Evolutionary conservation across 208 protist genomes (phyloP), one percentile per base, ranked within the genome.

Genomic region (Strigomonas oncopelti): DNA sequence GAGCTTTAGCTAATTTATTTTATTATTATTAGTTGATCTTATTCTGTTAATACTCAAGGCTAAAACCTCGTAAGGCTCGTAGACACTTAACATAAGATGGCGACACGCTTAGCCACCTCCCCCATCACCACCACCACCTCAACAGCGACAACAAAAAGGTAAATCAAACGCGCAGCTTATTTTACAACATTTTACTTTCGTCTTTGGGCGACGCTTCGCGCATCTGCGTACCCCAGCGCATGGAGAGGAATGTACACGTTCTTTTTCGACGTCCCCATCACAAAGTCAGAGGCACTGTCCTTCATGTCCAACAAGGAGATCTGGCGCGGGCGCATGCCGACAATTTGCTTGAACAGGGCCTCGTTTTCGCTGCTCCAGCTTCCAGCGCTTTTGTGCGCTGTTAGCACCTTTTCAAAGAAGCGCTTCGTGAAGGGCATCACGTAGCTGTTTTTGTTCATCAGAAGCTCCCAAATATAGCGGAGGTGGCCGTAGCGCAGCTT

Each of bases 261-360:
- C 79, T 92, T 90, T 22, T 80, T 86, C 5, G 76, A 75, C 27
- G 71, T 77, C 1, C 90, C 90, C 31, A 92, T 78, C 32, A 90
- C 84, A 55, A 93, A 93, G 75, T 96, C 90, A 11, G 86, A 75
- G 0, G 83, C 77, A 61, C 87, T 92, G 72, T 96, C 90, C 77
- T 93, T 93, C 76, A 92, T 78, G 60, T 93, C 90, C 42, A 93
- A 69, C 72, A 93, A 64, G 34, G 90, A 91, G 24, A 92, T 61
- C 56, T 82, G 80, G 13, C 84, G 72, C 9, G 89, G 89, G 62
- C 79, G 71, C 85, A 90, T 86, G 14, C 59, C 29, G n/a, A 92
- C 76, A 34, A 92, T 80, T 22, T 67, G 55, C 14, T 63, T 18
- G 66, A 92, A 77, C 27, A 92, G 27, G 18, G 55, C 28, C 29